Conservation (phyloP, 352 stramenopile species). For the Phytophthora melonis region DNA sequence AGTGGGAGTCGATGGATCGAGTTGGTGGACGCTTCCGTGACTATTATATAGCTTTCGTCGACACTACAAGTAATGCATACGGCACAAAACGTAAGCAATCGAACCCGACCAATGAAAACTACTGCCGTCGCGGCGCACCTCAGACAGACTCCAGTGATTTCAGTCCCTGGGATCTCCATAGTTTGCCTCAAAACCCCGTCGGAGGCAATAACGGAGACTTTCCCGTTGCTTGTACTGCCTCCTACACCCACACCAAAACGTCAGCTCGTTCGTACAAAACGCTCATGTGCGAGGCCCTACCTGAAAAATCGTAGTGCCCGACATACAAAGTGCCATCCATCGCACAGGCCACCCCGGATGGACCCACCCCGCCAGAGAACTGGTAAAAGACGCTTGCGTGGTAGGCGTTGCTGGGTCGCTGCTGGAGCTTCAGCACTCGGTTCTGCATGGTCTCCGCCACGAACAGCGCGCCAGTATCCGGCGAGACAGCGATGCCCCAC, state of each 20-base stretch:
- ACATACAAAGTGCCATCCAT: conserved; percentile 74
- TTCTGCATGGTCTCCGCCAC: conserved; percentile 87
- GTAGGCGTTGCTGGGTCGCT: conserved; percentile 72
- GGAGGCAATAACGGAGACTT: conserved; percentile 71
- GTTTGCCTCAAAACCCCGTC: conserved; percentile 61
- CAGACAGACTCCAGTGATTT: conserved; percentile 83
- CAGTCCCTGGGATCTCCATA: conserved; percentile 62
- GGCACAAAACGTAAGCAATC: conserved; percentile 9
- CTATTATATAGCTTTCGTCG: conserved; percentile 66
- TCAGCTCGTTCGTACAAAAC: not conserved
- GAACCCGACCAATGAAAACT: not conserved
- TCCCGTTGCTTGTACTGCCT: conserved; percentile 47
- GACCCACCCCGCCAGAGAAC: conserved; percentile 82
- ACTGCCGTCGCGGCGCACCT: conserved; percentile 43
- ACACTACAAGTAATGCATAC: conserved; percentile 36
- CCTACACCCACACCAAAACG: conserved; percentile 11
- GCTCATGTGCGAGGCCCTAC: conserved; percentile 17
- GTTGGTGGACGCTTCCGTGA: conserved; percentile 84
- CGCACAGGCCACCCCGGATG: conserved; percentile 79
- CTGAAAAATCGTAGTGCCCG: conserved; percentile 86
- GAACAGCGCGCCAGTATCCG: conserved; percentile 60
- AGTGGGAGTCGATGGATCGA: conserved; percentile 63
- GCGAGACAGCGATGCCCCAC: conserved; percentile 61
- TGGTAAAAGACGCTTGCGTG: conserved; percentile 87
- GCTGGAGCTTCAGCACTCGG: conserved; percentile 73